Conservation (phyloP, 2,329 filamentous ascomycete species). For the Pseudogymnoascus sp. region DNA sequence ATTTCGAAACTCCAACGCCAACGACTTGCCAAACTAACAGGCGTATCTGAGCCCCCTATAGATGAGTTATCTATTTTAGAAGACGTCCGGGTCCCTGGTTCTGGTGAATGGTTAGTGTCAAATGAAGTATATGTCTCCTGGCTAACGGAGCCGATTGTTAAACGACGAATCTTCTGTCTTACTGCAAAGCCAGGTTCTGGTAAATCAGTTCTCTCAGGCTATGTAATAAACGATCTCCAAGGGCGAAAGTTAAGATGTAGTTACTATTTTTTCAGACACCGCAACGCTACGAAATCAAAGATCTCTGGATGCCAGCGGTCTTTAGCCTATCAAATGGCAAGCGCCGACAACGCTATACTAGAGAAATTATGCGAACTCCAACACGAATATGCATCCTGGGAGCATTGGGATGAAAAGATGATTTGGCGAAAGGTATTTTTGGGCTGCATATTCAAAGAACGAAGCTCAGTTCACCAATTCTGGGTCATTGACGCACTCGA, state of each 20-base stretch:
- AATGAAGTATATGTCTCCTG: background rate
- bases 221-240: constrained; percentile 18
- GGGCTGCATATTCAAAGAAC: constrained; percentile 26
- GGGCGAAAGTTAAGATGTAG: constrained; percentile 12
- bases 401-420: constrained; percentile 23
- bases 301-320: constrained; percentile 21
- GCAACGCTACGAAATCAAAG: constrained; percentile 17
- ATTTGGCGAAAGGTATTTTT: constrained; percentile 32
- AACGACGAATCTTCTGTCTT: constrained; percentile 22
- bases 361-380: constrained; percentile 20
- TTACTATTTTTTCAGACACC: constrained; percentile 24
- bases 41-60: background rate
- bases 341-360: constrained; percentile 19
- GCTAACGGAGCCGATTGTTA: background rate
- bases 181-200: constrained; percentile 24
- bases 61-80: background rate
- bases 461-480: constrained; percentile 21
- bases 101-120: background rate
- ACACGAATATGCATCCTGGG: constrained; percentile 20
- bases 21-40: constrained; percentile 5
- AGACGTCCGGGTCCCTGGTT: background rate
- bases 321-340: constrained; percentile 31
- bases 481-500: constrained; percentile 33
- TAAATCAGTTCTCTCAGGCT: constrained; percentile 20
- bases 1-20: background rate